Conservation (phyloP, 495 filamentous ascomycete species). For the Talaromyces wortmannii region DNA sequence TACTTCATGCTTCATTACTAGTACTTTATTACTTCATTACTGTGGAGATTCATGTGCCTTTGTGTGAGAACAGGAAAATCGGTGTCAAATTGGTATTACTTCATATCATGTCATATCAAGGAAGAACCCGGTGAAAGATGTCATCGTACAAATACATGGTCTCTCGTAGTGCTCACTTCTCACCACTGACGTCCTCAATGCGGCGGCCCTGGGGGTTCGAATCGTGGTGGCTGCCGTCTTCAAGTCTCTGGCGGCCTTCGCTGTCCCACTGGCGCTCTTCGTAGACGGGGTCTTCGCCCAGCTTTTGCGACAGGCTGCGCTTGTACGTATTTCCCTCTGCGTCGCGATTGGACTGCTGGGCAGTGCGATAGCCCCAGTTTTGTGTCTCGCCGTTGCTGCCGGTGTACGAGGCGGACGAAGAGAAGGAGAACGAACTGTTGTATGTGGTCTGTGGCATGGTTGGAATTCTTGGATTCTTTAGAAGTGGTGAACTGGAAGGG, state of each 20-base stretch:
- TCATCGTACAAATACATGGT: neutral
- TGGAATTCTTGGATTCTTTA: too few species aligned
- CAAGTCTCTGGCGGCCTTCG: neutral
- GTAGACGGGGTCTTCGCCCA: constrained; percentile 1
- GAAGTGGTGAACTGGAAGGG: too few species aligned
- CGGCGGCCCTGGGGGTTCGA: neutral
- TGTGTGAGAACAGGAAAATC: too few species aligned
- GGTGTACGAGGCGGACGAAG: neutral
- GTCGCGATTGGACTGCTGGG: neutral
- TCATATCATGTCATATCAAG: neutral
- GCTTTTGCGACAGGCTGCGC: neutral
- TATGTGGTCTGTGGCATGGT: constrained; percentile 1
- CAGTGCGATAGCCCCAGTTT: constrained; percentile 4
- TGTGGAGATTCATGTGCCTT: too few species aligned
- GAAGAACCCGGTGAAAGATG: neutral
- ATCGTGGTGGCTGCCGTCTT: neutral
- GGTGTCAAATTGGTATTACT: neutral
- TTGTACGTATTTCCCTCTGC: neutral
- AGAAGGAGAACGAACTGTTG: neutral
- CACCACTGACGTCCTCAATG: constrained; percentile 3
- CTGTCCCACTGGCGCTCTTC: constrained; percentile 3
- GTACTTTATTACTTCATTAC: too few species aligned
- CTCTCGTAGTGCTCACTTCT: neutral
- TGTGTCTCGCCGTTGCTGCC: constrained; percentile 1
- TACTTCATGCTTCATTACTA: too few species aligned